phyloP scores from a whole-genome alignment of 768 basidiomycete genomes.

The Lentinula sp. region DNA sequence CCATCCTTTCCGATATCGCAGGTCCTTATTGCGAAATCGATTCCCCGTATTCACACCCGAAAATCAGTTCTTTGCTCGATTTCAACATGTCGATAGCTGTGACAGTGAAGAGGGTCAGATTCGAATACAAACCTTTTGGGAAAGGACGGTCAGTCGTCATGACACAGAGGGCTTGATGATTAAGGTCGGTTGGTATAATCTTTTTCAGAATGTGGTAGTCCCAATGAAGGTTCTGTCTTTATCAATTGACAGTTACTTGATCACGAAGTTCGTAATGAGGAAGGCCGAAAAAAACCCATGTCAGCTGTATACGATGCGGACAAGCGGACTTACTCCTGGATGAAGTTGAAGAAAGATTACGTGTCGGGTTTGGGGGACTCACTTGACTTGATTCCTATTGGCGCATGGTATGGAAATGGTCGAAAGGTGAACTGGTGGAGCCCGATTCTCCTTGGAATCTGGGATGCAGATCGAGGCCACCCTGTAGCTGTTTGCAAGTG shows the following conservation, averaged over 20 bases:
- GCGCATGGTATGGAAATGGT: constrained; percentile 88
- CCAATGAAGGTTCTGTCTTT: constrained; percentile 9
- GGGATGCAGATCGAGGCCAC: constrained; percentile 56
- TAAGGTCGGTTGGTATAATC: constrained; percentile 45
- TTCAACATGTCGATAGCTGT: constrained; percentile 69
- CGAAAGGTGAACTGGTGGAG: constrained; percentile 91
- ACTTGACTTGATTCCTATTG: constrained; percentile 65
- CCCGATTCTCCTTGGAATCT: constrained; percentile 75
- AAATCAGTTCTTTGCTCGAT: constrained; percentile 46
- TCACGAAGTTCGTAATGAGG: constrained; percentile 29
- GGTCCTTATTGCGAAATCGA: constrained; percentile 52
- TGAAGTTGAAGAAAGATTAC: constrained; percentile 93
- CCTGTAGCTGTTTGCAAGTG: constrained; percentile 84
- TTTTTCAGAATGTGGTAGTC: background rate
- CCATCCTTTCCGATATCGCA: constrained; percentile 64
- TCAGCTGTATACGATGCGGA: constrained; percentile 90
- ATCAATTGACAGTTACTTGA: constrained; percentile 55
- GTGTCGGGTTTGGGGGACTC: constrained; percentile 74
- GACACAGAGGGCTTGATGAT: constrained; percentile 83
- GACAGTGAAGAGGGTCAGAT: constrained; percentile 57
- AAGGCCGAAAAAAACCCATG: constrained; percentile 55
- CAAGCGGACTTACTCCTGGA: constrained; percentile 80
- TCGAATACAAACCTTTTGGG: constrained; percentile 72
- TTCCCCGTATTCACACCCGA: constrained; percentile 49
- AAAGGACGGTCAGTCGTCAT: constrained; percentile 59